Conservation (phyloP, 331 rosid genomes). For the Prunus yedoensis region DNA sequence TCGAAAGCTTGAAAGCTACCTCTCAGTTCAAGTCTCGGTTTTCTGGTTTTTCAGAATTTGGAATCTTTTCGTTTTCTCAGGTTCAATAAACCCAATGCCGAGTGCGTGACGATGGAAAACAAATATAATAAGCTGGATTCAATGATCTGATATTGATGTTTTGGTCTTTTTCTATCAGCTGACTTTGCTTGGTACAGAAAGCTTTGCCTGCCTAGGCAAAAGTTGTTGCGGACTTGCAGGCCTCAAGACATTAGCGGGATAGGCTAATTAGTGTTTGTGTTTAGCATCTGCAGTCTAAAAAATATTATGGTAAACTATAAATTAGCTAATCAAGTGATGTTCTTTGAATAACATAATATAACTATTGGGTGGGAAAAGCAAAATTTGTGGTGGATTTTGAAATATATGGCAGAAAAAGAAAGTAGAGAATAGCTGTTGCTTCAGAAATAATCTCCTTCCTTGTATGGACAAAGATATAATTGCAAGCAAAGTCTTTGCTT, state of each 20-base stretch:
- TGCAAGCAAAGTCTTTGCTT: too few relatives aligned
- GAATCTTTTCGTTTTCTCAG: constrained; percentile 15
- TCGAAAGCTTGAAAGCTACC: constrained; percentile 53
- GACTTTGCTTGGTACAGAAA: constrained; percentile 10
- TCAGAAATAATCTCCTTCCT: too few relatives aligned
- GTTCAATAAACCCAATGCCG: not conserved
- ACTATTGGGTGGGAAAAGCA: not conserved
- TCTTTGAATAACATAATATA: not conserved
- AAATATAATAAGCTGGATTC: not conserved
- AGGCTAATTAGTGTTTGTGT: not conserved
- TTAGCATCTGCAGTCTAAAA: not conserved
- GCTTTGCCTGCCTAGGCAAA: constrained; percentile 14
- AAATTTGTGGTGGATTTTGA: not conserved
- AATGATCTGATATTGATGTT: not conserved
- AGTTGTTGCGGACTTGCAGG: not conserved
- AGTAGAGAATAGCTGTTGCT: not conserved
- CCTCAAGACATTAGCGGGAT: not conserved
- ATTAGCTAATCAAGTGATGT: not conserved
- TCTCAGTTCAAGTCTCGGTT: constrained; percentile 40
- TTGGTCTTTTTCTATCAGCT: constrained; percentile 12
- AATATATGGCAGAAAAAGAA: not conserved
- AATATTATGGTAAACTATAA: not conserved
- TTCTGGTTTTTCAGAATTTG: constrained; percentile 26
- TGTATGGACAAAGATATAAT: not conserved
- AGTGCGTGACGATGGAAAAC: constrained; percentile 3